Conservation (phyloP, 2,329 filamentous ascomycete species). For the Stylonectria norvegica region DNA sequence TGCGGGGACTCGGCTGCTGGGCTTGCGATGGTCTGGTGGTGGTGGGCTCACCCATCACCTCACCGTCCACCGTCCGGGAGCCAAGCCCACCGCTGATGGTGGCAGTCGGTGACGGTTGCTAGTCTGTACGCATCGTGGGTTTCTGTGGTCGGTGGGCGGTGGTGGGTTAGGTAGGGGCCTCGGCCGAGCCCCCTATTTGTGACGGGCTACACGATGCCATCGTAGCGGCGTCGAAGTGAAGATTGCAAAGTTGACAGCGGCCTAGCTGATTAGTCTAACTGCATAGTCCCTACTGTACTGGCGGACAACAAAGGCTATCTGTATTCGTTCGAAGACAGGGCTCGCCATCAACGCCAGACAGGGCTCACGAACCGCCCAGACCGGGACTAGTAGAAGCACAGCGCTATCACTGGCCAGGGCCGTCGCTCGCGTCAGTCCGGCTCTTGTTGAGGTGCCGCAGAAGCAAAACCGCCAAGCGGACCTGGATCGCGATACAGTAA, state of each 20-base stretch:
- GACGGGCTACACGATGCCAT: slow-evolving; percentile 15
- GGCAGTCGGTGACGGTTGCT: neutral
- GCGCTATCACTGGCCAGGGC: slow-evolving; percentile 4
- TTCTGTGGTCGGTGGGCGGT: slow-evolving; percentile 12
- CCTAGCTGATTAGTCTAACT: slow-evolving; percentile 9
- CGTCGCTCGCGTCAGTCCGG: neutral
- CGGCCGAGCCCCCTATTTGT: slow-evolving; percentile 18
- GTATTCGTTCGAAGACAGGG: too few relatives aligned
- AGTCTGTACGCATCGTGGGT: too few relatives aligned
- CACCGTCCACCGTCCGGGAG: slow-evolving; percentile 22
- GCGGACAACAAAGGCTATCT: too few relatives aligned
- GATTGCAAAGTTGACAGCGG: slow-evolving; percentile 14
- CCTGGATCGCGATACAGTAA: neutral
- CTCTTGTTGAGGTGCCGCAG: slow-evolving; percentile 11
- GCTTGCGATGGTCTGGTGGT: slow-evolving; percentile 17
- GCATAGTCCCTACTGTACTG: neutral
- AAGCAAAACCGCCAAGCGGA: slow-evolving; percentile 10
- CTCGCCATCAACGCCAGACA: slow-evolving; percentile 15
- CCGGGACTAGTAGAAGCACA: too few relatives aligned
- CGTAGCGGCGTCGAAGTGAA: slow-evolving; percentile 17
- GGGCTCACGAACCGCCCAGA: slow-evolving; percentile 11
- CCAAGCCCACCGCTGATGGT: slow-evolving; percentile 7
- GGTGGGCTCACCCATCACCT: slow-evolving; percentile 26
- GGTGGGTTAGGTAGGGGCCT: slow-evolving; percentile 1
- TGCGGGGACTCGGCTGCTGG: slow-evolving; percentile 11